Conservation (phyloP, 2,329 filamentous ascomycete species). For the Colletotrichum somersetense region DNA sequence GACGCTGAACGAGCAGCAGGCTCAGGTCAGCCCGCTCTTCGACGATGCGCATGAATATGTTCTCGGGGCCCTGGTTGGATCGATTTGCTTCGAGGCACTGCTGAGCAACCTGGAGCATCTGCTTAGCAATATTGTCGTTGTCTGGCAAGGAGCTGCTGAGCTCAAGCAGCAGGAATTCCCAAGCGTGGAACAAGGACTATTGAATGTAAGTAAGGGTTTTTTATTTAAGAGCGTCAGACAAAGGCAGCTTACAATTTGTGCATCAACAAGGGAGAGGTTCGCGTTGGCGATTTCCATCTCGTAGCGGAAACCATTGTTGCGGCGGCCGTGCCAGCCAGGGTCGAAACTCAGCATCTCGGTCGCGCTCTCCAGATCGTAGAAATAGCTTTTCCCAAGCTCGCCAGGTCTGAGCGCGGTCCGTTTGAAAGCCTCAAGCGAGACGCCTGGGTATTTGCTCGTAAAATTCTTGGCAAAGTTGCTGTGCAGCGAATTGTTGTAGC, state of each 20-base stretch:
- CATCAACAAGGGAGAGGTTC: conserved; percentile 92
- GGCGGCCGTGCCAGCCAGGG: conserved; percentile 78
- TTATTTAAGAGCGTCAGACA: background rate
- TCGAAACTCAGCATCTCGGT: conserved; percentile 82
- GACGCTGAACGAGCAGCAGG: conserved; percentile 83
- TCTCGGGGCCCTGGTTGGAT: conserved; percentile 77
- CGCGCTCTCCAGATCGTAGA: conserved; percentile 84
- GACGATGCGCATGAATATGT: conserved; percentile 84
- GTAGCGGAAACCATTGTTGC: conserved; percentile 79
- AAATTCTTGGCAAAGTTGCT: conserved; percentile 89
- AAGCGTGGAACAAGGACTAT: conserved; percentile 85
- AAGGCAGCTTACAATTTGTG: conserved; percentile 77
- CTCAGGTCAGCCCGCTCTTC: conserved; percentile 84
- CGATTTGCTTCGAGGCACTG: conserved; percentile 86
- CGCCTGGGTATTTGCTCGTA: conserved; percentile 79
- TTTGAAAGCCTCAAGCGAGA: conserved; percentile 83
- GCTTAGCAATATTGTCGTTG: conserved; percentile 69
- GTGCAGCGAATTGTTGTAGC: conserved; percentile 90
- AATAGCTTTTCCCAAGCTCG: conserved; percentile 81
- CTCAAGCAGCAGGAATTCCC: conserved; percentile 89
- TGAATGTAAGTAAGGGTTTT: conserved; percentile 46
- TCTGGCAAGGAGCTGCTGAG: conserved; percentile 75
- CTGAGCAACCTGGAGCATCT: conserved; percentile 80
- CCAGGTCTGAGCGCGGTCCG: conserved; percentile 75
- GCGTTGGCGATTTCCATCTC: conserved; percentile 91